phyloP scores from a whole-genome alignment of 2,329 filamentous ascomycete species.

The Fusarium brevicatenulatum region DNA sequence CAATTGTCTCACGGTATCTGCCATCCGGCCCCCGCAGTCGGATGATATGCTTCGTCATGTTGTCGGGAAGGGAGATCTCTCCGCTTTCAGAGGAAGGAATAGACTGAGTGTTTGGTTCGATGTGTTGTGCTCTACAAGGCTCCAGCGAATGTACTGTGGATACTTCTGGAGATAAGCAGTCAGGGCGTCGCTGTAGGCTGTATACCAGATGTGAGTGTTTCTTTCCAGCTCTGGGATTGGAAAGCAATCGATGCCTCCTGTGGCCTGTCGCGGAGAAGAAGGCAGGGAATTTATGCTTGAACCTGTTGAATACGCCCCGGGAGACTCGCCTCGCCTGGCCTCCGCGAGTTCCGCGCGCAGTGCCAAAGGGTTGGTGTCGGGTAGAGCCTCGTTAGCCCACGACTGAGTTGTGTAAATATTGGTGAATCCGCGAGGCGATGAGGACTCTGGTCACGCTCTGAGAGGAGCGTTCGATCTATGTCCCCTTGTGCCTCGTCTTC shows the following conservation, averaged over 20 bases:
- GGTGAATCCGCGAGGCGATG: neutral
- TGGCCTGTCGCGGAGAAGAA: neutral
- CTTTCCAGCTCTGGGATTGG: neutral
- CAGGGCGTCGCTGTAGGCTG: neutral
- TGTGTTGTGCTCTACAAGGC: neutral
- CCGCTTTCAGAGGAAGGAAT: neutral
- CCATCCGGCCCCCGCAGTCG: neutral
- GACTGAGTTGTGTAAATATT: neutral
- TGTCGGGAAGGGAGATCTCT: neutral
- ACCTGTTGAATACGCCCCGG: neutral
- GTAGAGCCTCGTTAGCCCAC: neutral
- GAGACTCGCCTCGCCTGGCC: neutral
- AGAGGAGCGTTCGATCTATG: neutral
- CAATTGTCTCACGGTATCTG: neutral
- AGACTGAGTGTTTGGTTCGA: neutral
- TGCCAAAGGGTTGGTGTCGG: neutral
- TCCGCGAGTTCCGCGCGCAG: neutral
- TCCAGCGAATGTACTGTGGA: neutral
- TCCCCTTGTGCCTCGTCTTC: neutral
- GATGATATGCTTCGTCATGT: neutral
- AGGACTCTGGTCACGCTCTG: neutral
- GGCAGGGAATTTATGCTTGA: neutral
- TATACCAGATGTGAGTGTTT: neutral
- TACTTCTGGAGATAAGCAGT: neutral
- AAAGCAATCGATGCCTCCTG: neutral